Percentiles rank a stretch among this genome's conserved stretches.
Conservation (phyloP, 495 filamentous ascomycete genomes). For the Talaromyces proteolyticus region DNA sequence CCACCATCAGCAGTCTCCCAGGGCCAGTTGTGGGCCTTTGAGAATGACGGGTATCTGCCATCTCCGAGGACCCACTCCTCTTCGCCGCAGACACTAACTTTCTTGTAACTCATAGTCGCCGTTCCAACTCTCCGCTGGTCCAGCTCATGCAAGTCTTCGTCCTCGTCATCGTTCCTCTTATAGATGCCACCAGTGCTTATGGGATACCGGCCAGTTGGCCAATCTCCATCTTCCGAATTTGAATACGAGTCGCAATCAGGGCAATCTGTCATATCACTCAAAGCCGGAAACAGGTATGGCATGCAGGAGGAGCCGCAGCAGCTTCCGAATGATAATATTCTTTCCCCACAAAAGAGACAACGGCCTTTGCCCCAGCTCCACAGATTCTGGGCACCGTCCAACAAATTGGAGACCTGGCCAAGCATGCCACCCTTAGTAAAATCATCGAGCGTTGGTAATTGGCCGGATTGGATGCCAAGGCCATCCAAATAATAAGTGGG, state of each 20-base stretch:
- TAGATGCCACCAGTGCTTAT: background rate
- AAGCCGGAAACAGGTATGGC: background rate
- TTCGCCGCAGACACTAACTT: background rate
- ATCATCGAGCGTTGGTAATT: background rate
- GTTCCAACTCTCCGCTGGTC: background rate
- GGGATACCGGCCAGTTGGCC: background rate
- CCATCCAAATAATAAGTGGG: background rate
- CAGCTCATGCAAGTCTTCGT: background rate
- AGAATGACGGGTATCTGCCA: background rate
- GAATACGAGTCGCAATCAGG: background rate
- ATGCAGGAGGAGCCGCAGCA: background rate
- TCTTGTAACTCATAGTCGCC: background rate
- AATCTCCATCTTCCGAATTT: background rate
- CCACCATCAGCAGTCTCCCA: background rate
- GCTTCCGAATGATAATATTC: background rate
- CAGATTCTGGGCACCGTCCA: conserved; percentile 21
- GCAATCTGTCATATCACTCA: background rate
- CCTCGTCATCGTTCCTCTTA: background rate
- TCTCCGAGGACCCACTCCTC: background rate
- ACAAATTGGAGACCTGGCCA: background rate
- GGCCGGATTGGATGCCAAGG: background rate
- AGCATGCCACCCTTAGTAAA: background rate
- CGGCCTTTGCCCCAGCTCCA: conserved; percentile 34
- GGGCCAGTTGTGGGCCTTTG: background rate
- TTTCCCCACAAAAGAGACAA: conserved; percentile 32